Evolutionary conservation across 768 basidiomycete genomes (phyloP), one percentile per base, ranked within the genome.

Genomic region (Mycena polygramma): DNA sequence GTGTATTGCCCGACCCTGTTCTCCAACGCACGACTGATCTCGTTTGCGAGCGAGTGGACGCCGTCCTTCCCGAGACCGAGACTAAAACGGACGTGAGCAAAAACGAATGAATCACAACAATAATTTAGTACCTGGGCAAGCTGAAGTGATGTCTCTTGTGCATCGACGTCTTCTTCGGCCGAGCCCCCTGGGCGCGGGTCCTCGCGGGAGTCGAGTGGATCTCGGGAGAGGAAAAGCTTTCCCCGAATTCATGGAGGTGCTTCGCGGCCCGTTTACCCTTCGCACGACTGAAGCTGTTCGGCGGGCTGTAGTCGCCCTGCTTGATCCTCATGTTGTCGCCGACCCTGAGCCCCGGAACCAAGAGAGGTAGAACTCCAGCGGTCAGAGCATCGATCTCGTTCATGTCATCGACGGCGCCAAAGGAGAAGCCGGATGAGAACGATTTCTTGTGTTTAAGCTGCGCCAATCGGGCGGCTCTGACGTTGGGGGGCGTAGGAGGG

Each of bases 311-410:
- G n/a, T 83, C 79, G 53, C 79, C 84, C 36, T 85, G 82, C 64
- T 82, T 86, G 76, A 91, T 86, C 78, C 81, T 86, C 81, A 91
- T 85, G 54, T 88, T 84, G 13, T 82, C 75, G 41, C 90, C 88
- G 61, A 91, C 81, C 59, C 82, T 90, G 41, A 92, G 81, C 6
- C 91, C 91, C 13, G 91, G 91, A 54, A 92, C 85, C 39, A 92
- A 86, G 36, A 91, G 79, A 15, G 91, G 92, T 4, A 93, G 83
- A 24, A 93, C 83, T 36, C 89, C 89, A 19, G 91, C 91, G 10
- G 91, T 91, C 61, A 93, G 83, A 19, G 88, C 89, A 69, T 93
- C 91, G 63, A 93, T 92, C 80, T 92, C 90, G 70, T 88, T 88
- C 72, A 90, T 81, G 70, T 86, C 84, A 58, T 86, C 87, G 37